A percentile compares a stretch with the other conserved stretches of the same genome.
phyloP scores from a whole-genome alignment of 345 rosid species.

The Hibiscus tridactylites region DNA sequence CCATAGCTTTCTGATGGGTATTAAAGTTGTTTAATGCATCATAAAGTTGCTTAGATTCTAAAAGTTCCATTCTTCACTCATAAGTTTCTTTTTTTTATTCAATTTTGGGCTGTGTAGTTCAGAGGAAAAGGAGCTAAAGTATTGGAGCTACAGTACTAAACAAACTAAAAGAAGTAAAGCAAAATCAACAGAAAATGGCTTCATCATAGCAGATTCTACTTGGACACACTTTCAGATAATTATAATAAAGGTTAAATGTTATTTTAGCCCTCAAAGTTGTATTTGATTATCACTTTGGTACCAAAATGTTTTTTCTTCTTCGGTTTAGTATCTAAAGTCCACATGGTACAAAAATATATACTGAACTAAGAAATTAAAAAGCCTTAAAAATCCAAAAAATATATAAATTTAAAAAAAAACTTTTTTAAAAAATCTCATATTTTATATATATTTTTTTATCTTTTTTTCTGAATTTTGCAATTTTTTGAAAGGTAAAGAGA shows the following conservation, averaged over 20 bases:
- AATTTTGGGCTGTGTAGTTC: background rate
- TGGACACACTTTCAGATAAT: background rate
- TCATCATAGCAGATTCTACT: background rate
- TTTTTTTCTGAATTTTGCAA: too few species aligned
- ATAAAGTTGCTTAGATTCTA: background rate
- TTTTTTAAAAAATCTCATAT: too few species aligned
- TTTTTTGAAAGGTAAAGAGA: too few species aligned
- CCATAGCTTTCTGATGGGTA: background rate
- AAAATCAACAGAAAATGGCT: background rate
- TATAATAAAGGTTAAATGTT: background rate
- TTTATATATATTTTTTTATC: too few species aligned
- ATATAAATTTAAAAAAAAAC: too few species aligned
- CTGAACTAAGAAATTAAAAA: too few species aligned
- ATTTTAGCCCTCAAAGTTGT: too few species aligned
- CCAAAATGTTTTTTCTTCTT: too few species aligned
- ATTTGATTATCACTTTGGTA: background rate
- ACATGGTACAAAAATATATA: too few species aligned
- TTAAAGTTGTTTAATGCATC: slow-evolving; percentile 1
- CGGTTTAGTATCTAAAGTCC: too few species aligned
- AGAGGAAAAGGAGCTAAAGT: background rate
- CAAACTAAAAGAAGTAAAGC: background rate
- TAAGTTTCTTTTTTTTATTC: background rate
- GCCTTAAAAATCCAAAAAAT: too few species aligned
- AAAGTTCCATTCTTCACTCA: background rate
- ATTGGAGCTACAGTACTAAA: background rate